Evolutionary conservation across 305 asterid genomes (phyloP), one percentile per base, ranked within the genome.

Genomic region (Fraxinus angustifolia): DNA sequence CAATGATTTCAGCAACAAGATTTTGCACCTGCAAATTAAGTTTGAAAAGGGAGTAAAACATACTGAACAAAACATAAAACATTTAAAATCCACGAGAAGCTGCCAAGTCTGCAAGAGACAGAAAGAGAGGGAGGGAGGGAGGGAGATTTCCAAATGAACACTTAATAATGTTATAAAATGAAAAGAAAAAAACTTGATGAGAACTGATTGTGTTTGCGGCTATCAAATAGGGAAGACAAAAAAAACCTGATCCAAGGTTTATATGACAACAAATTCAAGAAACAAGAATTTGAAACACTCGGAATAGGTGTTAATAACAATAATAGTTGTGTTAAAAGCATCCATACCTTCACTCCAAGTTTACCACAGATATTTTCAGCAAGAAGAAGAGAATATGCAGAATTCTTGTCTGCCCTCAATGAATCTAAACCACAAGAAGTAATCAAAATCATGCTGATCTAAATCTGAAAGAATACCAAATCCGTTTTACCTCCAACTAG

Each of bases 361-460:
- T 89, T 92, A 80, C 85, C 85, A 78, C 99, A 96, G 76, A 94
- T 93, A 77, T 82, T 90, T 90, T 96, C 99, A 81, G 98, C 99
- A 84, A 96, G 98, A 86, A 94, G 97, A 79, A 96, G 98, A 65
- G 97, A 86, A 85, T 89, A 96, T 33, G 94, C 97, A 4, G 98
- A 92, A 87, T 90, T 97, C 87, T 94, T 96, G 89, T 96, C 99
- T 16, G 95, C 92, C 88, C 94, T 94, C 2, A 93, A 82, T 70
- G 96, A 88, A 88, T 96, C 99, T 96, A 88, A 83, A 86, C 77
- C 71, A 81, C 34, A 79, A 81, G 23, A 84, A 42, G 60, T 53
- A 42, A 17, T 79, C 45, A 78, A 73, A 78, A 81, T 16, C 45
- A 48, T 82, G 58, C 78, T 60, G 83, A 34, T 40, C 33, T 53